Conservation (phyloP, 768 basidiomycete genomes). For the Inosperma sp. region DNA sequence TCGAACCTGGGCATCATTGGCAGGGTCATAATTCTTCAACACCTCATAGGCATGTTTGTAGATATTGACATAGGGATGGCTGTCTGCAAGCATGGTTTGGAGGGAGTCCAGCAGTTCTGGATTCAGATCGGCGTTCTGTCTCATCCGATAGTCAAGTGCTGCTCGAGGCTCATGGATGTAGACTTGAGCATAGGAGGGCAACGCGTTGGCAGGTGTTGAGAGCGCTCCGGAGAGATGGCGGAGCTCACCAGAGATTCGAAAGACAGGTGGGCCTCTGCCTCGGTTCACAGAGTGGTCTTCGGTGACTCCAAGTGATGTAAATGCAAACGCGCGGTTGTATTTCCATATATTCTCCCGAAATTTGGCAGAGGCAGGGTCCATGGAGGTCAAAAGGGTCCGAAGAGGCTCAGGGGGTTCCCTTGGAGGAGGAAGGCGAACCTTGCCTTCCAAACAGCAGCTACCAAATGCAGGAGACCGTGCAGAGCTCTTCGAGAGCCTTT, state of each 20-base stretch:
- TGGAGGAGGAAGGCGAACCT: background rate
- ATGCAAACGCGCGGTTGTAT: constrained; percentile 6
- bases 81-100: background rate
- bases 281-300: background rate
- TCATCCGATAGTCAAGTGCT: background rate
- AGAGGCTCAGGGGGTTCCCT: background rate
- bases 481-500: background rate
- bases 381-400: background rate
- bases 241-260: background rate
- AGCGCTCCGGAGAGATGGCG: constrained; percentile 2
- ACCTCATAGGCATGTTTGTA: constrained; percentile 1
- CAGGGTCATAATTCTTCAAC: background rate
- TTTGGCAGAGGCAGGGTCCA: background rate
- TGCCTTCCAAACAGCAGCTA: background rate
- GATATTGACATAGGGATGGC: background rate
- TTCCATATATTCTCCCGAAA: constrained; percentile 5
- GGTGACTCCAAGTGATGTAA: background rate
- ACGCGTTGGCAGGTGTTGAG: background rate
- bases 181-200: background rate
- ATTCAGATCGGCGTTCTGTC: background rate
- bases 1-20: background rate
- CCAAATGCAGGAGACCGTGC: background rate
- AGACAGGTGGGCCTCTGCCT: constrained; percentile 1
- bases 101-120: background rate
- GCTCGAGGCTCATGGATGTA: constrained; percentile 5